A percentile compares a stretch with the other conserved stretches of the same genome.
Conservation (phyloP, 768 basidiomycete species). For the Suillus fuscotomentosus region DNA sequence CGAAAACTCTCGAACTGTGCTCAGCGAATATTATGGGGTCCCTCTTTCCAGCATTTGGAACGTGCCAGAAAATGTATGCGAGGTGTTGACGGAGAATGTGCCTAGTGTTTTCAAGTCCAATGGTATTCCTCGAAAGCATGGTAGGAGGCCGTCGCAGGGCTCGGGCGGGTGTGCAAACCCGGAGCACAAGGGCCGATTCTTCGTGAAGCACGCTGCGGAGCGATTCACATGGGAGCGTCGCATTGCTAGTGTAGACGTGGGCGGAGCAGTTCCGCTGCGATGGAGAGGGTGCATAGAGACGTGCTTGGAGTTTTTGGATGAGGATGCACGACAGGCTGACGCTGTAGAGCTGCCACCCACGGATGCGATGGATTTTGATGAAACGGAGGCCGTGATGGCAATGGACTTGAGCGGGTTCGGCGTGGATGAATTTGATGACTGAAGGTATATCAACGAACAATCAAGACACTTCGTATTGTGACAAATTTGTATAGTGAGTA, state of each 20-base stretch:
- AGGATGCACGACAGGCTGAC: not conserved
- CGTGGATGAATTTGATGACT: conserved; percentile 29
- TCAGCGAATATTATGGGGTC: conserved; percentile 25
- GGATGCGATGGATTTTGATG: conserved; percentile 13
- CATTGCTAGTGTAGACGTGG: conserved; percentile 51
- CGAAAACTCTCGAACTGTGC: conserved; percentile 10
- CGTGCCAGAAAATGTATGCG: conserved; percentile 24
- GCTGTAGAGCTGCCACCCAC: not conserved
- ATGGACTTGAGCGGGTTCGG: conserved; percentile 22
- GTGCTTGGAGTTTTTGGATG: conserved; percentile 61
- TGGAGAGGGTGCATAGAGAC: conserved; percentile 70
- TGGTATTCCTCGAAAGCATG: conserved; percentile 14
- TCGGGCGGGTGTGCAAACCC: conserved; percentile 51
- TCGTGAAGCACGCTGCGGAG: conserved; percentile 58
- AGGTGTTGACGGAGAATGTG: conserved; percentile 25
- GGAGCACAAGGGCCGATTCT: conserved; percentile 33
- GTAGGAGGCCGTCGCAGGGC: conserved; percentile 21
- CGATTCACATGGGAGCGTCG: conserved; percentile 62
- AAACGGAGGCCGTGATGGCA: conserved; percentile 16
- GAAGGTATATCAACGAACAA: not conserved
- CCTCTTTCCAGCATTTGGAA: conserved; percentile 31
- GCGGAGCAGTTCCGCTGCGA: conserved; percentile 53
- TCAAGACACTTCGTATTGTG: not conserved
- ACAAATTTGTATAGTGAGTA: not conserved
- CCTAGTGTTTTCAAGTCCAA: conserved; percentile 22